Evolutionary conservation across 2,329 filamentous ascomycete genomes (phyloP).

Genomic region (Grosmannia penicillata): DNA sequence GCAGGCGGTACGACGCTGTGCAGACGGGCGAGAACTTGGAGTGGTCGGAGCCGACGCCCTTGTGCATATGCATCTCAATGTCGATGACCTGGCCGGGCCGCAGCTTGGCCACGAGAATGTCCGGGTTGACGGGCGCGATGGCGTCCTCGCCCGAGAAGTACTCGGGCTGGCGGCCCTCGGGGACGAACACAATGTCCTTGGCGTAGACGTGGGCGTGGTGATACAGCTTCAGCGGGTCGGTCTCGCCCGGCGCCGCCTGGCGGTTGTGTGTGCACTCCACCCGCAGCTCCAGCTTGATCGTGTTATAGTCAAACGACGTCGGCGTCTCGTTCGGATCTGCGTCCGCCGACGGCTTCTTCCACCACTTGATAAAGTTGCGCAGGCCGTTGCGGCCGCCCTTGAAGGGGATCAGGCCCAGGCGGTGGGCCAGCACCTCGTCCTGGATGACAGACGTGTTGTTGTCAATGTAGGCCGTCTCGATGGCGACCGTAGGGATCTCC

Average conservation of each 20-base stretch:
- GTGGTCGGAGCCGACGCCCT: conserved; percentile 87
- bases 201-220: conserved; percentile 74
- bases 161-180: conserved; percentile 56
- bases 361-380: conserved; percentile 66
- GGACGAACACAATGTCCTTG: conserved; percentile 59
- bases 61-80: conserved; percentile 83
- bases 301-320: conserved; percentile 67
- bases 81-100: conserved; percentile 79
- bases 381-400: conserved; percentile 65
- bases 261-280: conserved; percentile 69
- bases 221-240: conserved; percentile 73
- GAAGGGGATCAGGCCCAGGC: conserved; percentile 82
- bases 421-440: conserved; percentile 86
- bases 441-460: conserved; percentile 98
- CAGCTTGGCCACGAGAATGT: conserved; percentile 89
- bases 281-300: conserved; percentile 62
- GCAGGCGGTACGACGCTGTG: conserved; percentile 79
- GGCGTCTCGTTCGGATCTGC: conserved; percentile 32
- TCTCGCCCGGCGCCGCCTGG: conserved; percentile 55
- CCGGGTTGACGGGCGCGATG: conserved; percentile 70
- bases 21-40: conserved; percentile 95
- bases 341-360: conserved; percentile 51
- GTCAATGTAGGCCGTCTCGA: conserved; percentile 83
- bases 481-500: conserved; percentile 86
- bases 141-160: conserved; percentile 53